Percentiles rank a stretch among this genome's conserved stretches.
Conservation (phyloP, 768 basidiomycete species). For the Sutorius australiensis region DNA sequence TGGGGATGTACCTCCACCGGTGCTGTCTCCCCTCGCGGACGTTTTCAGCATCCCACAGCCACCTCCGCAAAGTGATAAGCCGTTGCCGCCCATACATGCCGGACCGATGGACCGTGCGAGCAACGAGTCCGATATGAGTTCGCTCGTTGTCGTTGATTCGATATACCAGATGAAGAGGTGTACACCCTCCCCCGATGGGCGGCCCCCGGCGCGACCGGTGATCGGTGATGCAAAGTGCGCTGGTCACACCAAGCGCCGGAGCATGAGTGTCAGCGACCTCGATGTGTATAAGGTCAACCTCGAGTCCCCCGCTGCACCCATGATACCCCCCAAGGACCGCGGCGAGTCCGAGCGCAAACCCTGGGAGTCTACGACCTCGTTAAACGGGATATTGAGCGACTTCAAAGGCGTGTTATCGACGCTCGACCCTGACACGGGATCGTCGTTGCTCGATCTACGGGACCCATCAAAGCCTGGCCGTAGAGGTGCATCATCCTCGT, state of each 20-base stretch:
- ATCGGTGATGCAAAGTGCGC: constrained; percentile 27
- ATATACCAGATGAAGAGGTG: constrained; percentile 37
- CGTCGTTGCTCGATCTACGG: constrained; percentile 55
- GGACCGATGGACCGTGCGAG: constrained; percentile 34
- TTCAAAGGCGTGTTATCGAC: constrained; percentile 71
- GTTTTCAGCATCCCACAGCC: constrained; percentile 40
- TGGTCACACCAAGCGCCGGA: constrained; percentile 52
- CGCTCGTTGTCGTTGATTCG: constrained; percentile 56
- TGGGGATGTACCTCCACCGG: constrained; percentile 34
- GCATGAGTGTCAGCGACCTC: constrained; percentile 69
- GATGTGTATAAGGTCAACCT: constrained; percentile 48
- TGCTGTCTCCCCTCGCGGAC: constrained; percentile 48
- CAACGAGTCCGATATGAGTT: constrained; percentile 48
- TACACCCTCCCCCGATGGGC: constrained; percentile 30
- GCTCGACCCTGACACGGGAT: constrained; percentile 51
- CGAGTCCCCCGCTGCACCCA: constrained; percentile 35
- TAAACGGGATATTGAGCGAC: constrained; percentile 65
- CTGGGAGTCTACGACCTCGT: constrained; percentile 42
- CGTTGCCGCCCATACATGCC: constrained; percentile 57
- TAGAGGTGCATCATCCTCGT: constrained; percentile 35
- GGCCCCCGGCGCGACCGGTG: constrained; percentile 24
- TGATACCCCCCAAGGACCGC: constrained; percentile 34
- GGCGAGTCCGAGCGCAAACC: constrained; percentile 23
- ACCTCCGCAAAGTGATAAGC: constrained; percentile 47
- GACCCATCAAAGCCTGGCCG: constrained; percentile 62